Evolutionary conservation across 805 yeast genomes (phyloP).

Genomic region (Ogataea pini): DNA sequence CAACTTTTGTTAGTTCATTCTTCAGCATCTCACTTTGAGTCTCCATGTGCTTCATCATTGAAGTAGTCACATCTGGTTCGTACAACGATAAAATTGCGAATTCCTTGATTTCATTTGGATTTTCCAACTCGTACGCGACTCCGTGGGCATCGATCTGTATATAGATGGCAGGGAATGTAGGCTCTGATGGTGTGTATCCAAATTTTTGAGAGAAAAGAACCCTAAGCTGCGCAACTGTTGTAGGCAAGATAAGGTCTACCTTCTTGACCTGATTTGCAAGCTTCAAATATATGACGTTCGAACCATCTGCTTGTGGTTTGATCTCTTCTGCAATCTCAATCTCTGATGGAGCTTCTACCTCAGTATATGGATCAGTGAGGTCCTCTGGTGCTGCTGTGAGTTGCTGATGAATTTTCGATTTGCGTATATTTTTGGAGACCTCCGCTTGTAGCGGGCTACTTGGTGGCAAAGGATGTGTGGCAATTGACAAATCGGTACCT

Average conservation of each 20-base stretch:
- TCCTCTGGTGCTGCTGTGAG: slow-evolving; percentile 12
- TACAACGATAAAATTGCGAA: slow-evolving; percentile 63
- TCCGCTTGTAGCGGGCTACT: slow-evolving; percentile 30
- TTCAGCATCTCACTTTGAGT: slow-evolving; percentile 29
- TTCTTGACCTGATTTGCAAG: slow-evolving; percentile 57
- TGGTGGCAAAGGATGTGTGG: slow-evolving; percentile 17
- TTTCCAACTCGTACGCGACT: slow-evolving; percentile 80
- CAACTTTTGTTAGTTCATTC: slow-evolving; percentile 31
- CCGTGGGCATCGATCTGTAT: slow-evolving; percentile 60
- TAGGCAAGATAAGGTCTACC: slow-evolving; percentile 44
- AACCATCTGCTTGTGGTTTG: not conserved
- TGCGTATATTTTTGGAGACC: slow-evolving; percentile 25
- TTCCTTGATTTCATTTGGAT: slow-evolving; percentile 57
- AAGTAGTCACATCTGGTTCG: slow-evolving; percentile 40
- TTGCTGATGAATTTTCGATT: slow-evolving; percentile 29
- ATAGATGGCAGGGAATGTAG: slow-evolving; percentile 74
- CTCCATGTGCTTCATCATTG: slow-evolving; percentile 30
- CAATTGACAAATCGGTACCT: not conserved
- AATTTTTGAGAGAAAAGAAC: slow-evolving; percentile 83
- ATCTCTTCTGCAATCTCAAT: not conserved
- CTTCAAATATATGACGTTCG: slow-evolving; percentile 45
- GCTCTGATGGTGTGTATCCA: slow-evolving; percentile 64
- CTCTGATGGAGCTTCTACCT: not conserved
- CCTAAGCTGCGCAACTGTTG: slow-evolving; percentile 55
- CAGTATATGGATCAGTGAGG: not conserved